Conservation (phyloP, 129 eudicot genomes). For the Flaveria robusta region DNA sequence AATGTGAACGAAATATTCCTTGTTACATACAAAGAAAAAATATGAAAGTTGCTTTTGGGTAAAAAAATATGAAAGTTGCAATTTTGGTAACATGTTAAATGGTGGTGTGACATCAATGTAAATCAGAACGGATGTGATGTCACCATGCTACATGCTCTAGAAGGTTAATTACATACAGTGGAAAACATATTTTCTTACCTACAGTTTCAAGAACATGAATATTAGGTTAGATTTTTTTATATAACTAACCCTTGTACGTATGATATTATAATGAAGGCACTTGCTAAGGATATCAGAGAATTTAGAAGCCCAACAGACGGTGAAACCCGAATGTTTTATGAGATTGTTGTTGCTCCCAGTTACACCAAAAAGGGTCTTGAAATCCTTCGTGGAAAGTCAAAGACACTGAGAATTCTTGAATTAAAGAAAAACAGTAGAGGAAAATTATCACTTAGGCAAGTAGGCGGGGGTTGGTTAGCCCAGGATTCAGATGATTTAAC, state of each 20-base stretch:
- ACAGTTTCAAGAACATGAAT: background rate
- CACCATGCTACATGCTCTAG: background rate
- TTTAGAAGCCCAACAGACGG: constrained; percentile 98
- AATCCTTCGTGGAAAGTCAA: constrained; percentile 93
- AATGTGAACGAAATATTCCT: background rate
- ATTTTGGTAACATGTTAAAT: background rate
- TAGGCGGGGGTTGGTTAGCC: constrained; percentile 98
- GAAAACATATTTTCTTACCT: background rate
- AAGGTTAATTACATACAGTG: background rate
- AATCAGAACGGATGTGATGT: background rate
- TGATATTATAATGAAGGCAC: constrained; percentile 45
- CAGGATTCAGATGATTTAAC: constrained; percentile 90
- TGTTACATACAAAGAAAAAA: background rate
- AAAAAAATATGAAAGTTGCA: background rate
- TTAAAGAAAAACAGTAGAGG: constrained; percentile 77
- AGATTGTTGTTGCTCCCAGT: constrained; percentile 93
- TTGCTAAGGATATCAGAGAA: constrained; percentile 94
- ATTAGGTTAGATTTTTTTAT: background rate
- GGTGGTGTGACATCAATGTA: background rate
- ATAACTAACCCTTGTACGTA: background rate
- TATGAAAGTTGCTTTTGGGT: background rate
- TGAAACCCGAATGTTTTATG: constrained; percentile 95
- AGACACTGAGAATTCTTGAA: constrained; percentile 90
- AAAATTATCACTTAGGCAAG: constrained; percentile 93
- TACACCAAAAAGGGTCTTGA: constrained; percentile 84